Evolutionary conservation across 1,284 basidiomycete genomes (phyloP).

Genomic region (Sporisorium iseilematis-ciliati): DNA sequence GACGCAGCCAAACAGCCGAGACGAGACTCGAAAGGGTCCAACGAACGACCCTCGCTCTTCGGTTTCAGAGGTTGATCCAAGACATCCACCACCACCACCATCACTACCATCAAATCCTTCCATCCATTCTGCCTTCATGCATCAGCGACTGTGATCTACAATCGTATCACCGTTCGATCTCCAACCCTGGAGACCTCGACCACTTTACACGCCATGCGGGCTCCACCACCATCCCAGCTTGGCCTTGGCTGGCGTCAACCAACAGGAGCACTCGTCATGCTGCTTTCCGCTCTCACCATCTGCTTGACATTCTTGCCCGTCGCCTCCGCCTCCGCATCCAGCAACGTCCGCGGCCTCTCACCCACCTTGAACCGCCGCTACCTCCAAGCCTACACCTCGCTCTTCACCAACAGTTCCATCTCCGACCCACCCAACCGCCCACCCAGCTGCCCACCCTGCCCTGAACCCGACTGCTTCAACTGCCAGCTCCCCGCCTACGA

Average conservation of each 20-base stretch:
- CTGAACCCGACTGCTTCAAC: constrained; percentile 61
- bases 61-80: constrained; percentile 13
- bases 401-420: constrained; percentile 26
- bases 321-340: constrained; percentile 5
- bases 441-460: constrained; percentile 53
- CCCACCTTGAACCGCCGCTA: constrained; percentile 27
- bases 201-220: constrained; percentile 1
- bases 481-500: constrained; percentile 59
- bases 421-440: constrained; percentile 16
- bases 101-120: not conserved
- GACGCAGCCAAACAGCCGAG: not conserved
- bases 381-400: constrained; percentile 29
- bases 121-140: not conserved
- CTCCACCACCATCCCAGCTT: not conserved
- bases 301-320: not conserved
- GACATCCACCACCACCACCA: not conserved
- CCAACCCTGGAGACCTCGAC: not conserved
- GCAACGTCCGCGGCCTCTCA: constrained; percentile 20
- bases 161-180: not conserved
- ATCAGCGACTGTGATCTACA: not conserved
- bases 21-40: constrained; percentile 25
- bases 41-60: constrained; percentile 9
- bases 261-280: not conserved
- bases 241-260: not conserved
- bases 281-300: constrained; percentile 1